These are phyloP conservation scores for Pseudogymnoascus sp. DNA, from an alignment of 2,329 filamentous ascomycete species.

Conservation along the genomic window DNA sequence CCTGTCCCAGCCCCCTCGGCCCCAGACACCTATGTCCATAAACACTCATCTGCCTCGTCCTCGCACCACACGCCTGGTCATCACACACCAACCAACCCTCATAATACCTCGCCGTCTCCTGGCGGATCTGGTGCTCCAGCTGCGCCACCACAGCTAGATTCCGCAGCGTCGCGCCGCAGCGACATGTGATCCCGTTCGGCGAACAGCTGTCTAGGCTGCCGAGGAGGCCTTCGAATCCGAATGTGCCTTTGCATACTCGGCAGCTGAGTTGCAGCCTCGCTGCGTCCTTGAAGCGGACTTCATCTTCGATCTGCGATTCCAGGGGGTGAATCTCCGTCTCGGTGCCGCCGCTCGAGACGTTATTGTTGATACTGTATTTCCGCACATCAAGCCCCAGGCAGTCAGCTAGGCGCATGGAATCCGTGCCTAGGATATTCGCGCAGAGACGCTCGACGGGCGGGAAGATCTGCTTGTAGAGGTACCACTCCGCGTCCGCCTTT, in stretches of 20 bases:
- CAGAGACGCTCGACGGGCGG: constrained; percentile 96
- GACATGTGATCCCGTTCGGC: constrained; percentile 67
- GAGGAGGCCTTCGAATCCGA: constrained; percentile 68
- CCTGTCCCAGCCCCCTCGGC: constrained; percentile 71
- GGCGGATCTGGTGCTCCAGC: constrained; percentile 73
- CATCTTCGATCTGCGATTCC: constrained; percentile 89
- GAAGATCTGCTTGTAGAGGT: constrained; percentile 96
- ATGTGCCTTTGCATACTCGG: constrained; percentile 64
- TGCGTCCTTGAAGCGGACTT: constrained; percentile 78
- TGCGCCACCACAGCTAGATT: constrained; percentile 75
- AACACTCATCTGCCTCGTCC: constrained; percentile 86
- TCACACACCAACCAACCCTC: constrained; percentile 87
- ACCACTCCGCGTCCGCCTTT: constrained; percentile 91
- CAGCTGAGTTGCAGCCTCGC: constrained; percentile 70
- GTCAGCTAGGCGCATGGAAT: constrained; percentile 80
- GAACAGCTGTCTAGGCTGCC: constrained; percentile 51
- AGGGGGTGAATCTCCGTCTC: constrained; percentile 77
- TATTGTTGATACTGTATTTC: constrained; percentile 69
- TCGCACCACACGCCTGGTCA: constrained; percentile 75
- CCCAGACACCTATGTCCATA: constrained; percentile 87
- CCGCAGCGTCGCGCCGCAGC: constrained; percentile 56
- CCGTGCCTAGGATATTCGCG: constrained; percentile 88
- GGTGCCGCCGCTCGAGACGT: constrained; percentile 39
- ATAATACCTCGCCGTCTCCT: constrained; percentile 76
- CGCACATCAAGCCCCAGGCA: constrained; percentile 85